A percentile compares a stretch with the other conserved stretches of the same genome.
These are phyloP conservation scores for Mycena metata DNA, from an alignment of 768 basidiomycete species.

Conservation along the genomic window DNA sequence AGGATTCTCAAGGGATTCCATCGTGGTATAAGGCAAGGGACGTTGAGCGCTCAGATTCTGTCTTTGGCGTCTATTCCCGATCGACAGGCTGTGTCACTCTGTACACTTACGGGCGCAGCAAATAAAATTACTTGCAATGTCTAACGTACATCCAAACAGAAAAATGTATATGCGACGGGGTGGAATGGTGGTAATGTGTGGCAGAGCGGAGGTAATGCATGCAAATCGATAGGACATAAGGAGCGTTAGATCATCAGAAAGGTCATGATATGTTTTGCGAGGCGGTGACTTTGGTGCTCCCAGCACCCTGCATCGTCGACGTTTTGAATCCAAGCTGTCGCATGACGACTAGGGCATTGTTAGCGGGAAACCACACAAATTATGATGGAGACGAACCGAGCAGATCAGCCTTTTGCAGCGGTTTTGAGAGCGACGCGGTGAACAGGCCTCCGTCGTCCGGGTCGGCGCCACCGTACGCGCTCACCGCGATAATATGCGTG, in stretches of 20 bases:
- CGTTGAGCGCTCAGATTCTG: constrained; percentile 2
- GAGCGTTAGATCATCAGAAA: constrained; percentile 46
- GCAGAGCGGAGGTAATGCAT: constrained; percentile 48
- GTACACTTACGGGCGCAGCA: not conserved
- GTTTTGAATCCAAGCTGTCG: constrained; percentile 94
- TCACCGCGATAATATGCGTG: constrained; percentile 94
- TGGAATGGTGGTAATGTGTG: constrained; percentile 47
- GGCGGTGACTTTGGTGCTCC: constrained; percentile 66
- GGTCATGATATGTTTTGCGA: constrained; percentile 54
- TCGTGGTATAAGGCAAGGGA: constrained; percentile 12
- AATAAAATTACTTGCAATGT: constrained; percentile 37
- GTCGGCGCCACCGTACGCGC: constrained; percentile 85
- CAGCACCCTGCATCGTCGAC: constrained; percentile 73
- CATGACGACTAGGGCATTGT: constrained; percentile 65
- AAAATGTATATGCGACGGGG: constrained; percentile 50
- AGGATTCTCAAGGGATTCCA: constrained; percentile 26
- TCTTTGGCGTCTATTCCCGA: not conserved
- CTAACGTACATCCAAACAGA: constrained; percentile 41
- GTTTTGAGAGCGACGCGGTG: constrained; percentile 88
- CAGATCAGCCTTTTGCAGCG: constrained; percentile 89
- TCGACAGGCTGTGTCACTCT: constrained; percentile 23
- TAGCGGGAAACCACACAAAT: constrained; percentile 10
- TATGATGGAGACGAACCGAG: constrained; percentile 58
- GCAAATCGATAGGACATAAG: constrained; percentile 46
- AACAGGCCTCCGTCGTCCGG: constrained; percentile 78